Evolutionary conservation across 345 rosid genomes (phyloP).

Genomic region (Aethionema arabicum): DNA sequence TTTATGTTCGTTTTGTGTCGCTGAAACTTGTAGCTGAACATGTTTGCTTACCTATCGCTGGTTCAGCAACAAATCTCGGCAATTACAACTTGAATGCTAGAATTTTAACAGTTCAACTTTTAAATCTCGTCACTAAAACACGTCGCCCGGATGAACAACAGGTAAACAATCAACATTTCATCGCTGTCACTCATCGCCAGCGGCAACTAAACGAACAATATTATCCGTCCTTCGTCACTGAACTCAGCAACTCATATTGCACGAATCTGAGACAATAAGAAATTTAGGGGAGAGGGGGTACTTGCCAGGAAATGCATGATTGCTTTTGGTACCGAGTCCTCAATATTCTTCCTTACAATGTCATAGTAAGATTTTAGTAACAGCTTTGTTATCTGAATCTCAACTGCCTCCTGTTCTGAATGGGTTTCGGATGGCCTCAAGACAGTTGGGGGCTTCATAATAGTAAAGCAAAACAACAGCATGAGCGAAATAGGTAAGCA

Average conservation of each 20-base stretch:
- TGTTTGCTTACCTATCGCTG: too few relatives aligned
- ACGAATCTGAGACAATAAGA: not conserved
- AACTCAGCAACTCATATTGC: not conserved
- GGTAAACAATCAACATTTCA: too few relatives aligned
- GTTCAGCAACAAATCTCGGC: too few relatives aligned
- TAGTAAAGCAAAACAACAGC: constrained; percentile 24
- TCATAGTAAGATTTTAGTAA: constrained; percentile 88
- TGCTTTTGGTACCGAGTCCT: constrained; percentile 87
- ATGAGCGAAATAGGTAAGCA: constrained; percentile 22
- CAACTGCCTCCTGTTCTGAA: constrained; percentile 81
- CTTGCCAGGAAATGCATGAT: constrained; percentile 96
- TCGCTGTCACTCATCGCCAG: too few relatives aligned
- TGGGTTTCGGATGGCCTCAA: constrained; percentile 82
- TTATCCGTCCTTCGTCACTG: too few relatives aligned
- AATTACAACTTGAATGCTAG: too few relatives aligned
- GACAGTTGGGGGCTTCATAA: constrained; percentile 76
- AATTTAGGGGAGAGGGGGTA: constrained; percentile 7
- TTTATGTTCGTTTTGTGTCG: too few relatives aligned
- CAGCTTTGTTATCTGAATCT: constrained; percentile 75
- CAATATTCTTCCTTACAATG: constrained; percentile 91
- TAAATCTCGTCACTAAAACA: too few relatives aligned
- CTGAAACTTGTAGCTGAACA: too few relatives aligned
- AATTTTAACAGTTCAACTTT: too few relatives aligned
- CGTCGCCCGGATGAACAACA: too few relatives aligned
- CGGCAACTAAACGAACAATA: too few relatives aligned